phyloP scores from a whole-genome alignment of 129 eudicot genomes.

The Dittrichia graveolens region DNA sequence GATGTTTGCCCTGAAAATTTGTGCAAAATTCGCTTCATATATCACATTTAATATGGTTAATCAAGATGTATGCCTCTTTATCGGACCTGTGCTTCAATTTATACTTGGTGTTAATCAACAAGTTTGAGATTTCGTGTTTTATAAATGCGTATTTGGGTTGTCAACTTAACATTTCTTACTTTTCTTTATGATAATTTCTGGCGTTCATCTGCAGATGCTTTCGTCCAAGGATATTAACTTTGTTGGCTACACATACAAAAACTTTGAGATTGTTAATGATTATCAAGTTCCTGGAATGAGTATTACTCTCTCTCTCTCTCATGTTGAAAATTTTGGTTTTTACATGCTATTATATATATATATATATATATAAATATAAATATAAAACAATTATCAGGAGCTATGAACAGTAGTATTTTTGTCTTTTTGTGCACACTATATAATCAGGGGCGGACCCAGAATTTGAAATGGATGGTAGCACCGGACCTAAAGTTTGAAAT shows the following conservation, averaged over 20 bases:
- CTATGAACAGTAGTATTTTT: too few species aligned
- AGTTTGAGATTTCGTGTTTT: background rate
- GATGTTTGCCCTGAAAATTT: background rate
- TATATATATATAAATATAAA: too few species aligned
- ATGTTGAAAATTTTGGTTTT: constrained; percentile 7
- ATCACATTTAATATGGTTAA: background rate
- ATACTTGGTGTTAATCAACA: constrained; percentile 13
- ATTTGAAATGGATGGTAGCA: too few species aligned
- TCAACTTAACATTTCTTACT: background rate
- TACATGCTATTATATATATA: constrained; percentile 4
- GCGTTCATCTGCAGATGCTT: constrained; percentile 60
- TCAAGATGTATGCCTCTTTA: background rate
- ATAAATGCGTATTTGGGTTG: background rate
- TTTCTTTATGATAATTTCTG: constrained; percentile 25
- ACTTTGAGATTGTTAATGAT: constrained; percentile 92
- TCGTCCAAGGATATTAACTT: constrained; percentile 84
- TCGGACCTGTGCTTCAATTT: background rate
- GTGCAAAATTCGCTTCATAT: constrained; percentile 6
- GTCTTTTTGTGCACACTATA: too few species aligned
- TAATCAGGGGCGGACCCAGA: too few species aligned
- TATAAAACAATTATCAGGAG: too few species aligned
- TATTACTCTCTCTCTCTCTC: constrained; percentile 38
- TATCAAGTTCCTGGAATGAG: constrained; percentile 99
- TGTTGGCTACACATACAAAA: constrained; percentile 88
- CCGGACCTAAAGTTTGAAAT: too few species aligned